Base-by-base conservation (phyloP, 2,329 filamentous ascomycete species). In the Exophiala calicioides region DNA sequence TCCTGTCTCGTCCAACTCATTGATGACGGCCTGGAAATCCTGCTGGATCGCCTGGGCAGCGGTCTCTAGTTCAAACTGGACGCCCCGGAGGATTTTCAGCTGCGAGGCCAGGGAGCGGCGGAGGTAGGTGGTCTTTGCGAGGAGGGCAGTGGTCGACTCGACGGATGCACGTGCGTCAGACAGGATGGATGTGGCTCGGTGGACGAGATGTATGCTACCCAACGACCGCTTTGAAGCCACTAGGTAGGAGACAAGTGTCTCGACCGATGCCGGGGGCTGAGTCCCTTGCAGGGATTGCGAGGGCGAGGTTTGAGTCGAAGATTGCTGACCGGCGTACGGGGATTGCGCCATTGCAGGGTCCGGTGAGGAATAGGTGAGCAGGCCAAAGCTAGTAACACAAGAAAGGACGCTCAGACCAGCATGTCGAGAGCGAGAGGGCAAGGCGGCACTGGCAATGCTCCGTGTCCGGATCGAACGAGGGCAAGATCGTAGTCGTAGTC, bases 211-310 rank as follows among this genome's bases (percentile, higher is more conserved):
- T 65, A 94, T 90, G 8, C 89, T 89, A 12, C 86, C 87, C 3
- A 97, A 78, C 1, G 90, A 90, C 33, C 88, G 82, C 65, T 96
- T 96, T 6, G 91, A 87, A 21, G 86, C 84, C 30, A 96, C 81
- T 26, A 96, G 84, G 68, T 95, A 84, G 42, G 82, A 80, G 45
- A 96, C 87, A 32, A 97, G 81, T 18, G 81, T 82, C 59, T 95
- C 88, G 61, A 95, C 39, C 9, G 55, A 47, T 2, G 42, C 41
- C 23, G 37, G 37, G 31, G 47, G 37, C 16, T 34, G 31, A 34
- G 44, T 37, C n/a, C 30, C 46, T 8, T 44, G 49, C 19, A 46
- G 19, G 9, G 52, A 55, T 6, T 50, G 42, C 3, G 52, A 47
- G 6, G 49, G 52, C 24, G 52, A 57, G 24, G 54, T 47, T 18